Percentiles rank a stretch among this genome's conserved stretches.
phyloP scores from a whole-genome alignment of 2,329 filamentous ascomycete genomes.

The Talaromyces sp. region DNA sequence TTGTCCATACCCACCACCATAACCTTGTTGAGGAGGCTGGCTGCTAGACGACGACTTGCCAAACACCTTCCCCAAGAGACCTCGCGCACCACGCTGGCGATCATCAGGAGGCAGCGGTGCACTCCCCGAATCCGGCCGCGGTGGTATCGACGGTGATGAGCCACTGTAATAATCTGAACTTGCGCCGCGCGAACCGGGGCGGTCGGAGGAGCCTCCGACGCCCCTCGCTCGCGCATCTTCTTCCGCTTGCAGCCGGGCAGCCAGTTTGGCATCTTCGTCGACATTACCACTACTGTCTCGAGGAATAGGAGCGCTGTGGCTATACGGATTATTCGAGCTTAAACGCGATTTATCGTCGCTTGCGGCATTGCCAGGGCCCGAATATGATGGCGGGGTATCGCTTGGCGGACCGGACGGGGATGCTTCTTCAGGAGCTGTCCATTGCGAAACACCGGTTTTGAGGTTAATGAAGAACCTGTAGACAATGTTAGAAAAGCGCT shows the following conservation, averaged over 20 bases:
- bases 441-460: slow-evolving; percentile 82
- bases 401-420: slow-evolving; percentile 27
- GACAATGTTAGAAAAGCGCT: background rate
- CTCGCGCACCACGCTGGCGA: background rate
- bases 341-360: slow-evolving; percentile 44
- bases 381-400: slow-evolving; percentile 47
- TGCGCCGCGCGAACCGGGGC: slow-evolving; percentile 30
- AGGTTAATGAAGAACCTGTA: slow-evolving; percentile 85
- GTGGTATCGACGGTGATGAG: slow-evolving; percentile 9
- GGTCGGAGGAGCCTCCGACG: background rate
- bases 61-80: slow-evolving; percentile 15
- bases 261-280: slow-evolving; percentile 68
- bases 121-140: background rate
- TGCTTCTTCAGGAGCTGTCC: slow-evolving; percentile 71
- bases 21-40: background rate
- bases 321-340: slow-evolving; percentile 70
- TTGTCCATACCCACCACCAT: background rate
- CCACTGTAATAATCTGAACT: slow-evolving; percentile 46
- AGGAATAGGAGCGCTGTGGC: slow-evolving; percentile 1
- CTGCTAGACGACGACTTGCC: slow-evolving; percentile 3
- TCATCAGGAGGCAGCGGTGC: slow-evolving; percentile 4
- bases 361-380: slow-evolving; percentile 38
- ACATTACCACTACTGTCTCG: slow-evolving; percentile 22
- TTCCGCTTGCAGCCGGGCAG: slow-evolving; percentile 75
- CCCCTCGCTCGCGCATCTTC: slow-evolving; percentile 61